A percentile compares a stretch with the other conserved stretches of the same genome.
Evolutionary conservation across 257 asterid genomes (phyloP).

Genomic region (Solanum raphanifolium): DNA sequence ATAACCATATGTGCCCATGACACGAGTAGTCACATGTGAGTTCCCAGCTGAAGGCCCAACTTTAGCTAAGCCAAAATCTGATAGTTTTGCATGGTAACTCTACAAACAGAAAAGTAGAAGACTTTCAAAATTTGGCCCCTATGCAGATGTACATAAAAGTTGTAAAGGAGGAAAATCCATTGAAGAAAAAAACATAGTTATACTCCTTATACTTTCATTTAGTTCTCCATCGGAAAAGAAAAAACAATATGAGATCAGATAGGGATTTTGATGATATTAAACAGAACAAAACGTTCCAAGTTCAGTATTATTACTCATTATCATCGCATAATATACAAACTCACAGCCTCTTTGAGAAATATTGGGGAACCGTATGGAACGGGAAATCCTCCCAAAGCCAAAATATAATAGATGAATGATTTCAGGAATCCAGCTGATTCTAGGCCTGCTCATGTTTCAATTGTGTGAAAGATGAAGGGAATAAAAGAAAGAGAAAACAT

Average conservation of each 20-base stretch:
- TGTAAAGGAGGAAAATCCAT: not conserved
- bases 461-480: not conserved
- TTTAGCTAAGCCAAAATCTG: conserved; percentile 44
- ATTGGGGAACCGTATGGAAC: not conserved
- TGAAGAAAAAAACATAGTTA: not conserved
- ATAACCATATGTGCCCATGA: conserved; percentile 43
- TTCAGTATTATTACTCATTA: not conserved
- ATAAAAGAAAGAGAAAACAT: not conserved
- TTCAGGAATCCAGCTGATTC: not conserved
- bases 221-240: not conserved
- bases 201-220: not conserved
- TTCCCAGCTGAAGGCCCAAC: conserved; percentile 35
- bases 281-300: not conserved
- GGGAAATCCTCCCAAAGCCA: not conserved
- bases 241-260: not conserved
- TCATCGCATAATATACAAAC: not conserved
- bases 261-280: not conserved
- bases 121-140: not conserved
- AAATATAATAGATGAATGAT: not conserved
- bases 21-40: conserved; percentile 44
- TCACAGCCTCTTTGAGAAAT: not conserved
- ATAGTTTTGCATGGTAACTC: conserved; percentile 38
- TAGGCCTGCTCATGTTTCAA: not conserved
- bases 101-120: conserved; percentile 2
- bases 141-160: not conserved